Percentiles rank a stretch among this genome's conserved stretches.
phyloP scores from a whole-genome alignment of 1,284 basidiomycete genomes.

The Fistulina hepatica region DNA sequence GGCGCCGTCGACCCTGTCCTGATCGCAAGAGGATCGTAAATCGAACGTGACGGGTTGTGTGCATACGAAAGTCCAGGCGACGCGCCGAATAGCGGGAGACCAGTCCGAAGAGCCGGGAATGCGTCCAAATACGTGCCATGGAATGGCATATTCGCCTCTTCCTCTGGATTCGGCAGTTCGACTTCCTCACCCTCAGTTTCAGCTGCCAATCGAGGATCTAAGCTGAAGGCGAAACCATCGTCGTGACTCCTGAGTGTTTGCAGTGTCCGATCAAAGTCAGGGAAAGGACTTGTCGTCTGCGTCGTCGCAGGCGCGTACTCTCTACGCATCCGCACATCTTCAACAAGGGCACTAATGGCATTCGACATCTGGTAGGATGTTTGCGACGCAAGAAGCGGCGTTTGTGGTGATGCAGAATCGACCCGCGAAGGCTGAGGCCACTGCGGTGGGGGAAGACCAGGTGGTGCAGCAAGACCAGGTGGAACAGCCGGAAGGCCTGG shows the following conservation, averaged over 20 bases:
- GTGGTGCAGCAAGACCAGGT: constrained; percentile 55
- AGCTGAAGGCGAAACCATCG: constrained; percentile 71
- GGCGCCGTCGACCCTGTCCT: constrained; percentile 25
- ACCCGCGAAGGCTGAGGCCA: constrained; percentile 39
- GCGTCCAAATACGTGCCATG: constrained; percentile 51
- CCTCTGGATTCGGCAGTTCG: constrained; percentile 43
- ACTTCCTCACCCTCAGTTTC: constrained; percentile 27
- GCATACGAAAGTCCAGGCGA: constrained; percentile 45
- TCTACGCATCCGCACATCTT: constrained; percentile 71
- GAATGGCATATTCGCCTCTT: constrained; percentile 43
- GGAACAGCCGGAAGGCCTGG: constrained; percentile 39
- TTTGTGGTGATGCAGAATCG: constrained; percentile 43
- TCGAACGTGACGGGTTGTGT: constrained; percentile 34
- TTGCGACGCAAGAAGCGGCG: constrained; percentile 43
- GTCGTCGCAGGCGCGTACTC: constrained; percentile 42
- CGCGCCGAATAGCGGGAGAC: constrained; percentile 25
- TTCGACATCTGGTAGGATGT: constrained; percentile 80
- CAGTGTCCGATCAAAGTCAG: constrained; percentile 77
- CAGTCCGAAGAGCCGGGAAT: constrained; percentile 46
- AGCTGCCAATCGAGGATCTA: constrained; percentile 60
- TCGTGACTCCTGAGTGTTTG: constrained; percentile 52
- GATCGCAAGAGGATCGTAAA: constrained; percentile 39
- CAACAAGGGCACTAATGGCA: constrained; percentile 72
- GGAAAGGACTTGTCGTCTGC: constrained; percentile 62
- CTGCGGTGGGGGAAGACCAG: constrained; percentile 53